Percentiles rank a stretch among this genome's conserved stretches.
These are phyloP conservation scores for Phytopythium cucurbitacearum DNA, from an alignment of 352 stramenopile genomes.

Conservation along the genomic window DNA sequence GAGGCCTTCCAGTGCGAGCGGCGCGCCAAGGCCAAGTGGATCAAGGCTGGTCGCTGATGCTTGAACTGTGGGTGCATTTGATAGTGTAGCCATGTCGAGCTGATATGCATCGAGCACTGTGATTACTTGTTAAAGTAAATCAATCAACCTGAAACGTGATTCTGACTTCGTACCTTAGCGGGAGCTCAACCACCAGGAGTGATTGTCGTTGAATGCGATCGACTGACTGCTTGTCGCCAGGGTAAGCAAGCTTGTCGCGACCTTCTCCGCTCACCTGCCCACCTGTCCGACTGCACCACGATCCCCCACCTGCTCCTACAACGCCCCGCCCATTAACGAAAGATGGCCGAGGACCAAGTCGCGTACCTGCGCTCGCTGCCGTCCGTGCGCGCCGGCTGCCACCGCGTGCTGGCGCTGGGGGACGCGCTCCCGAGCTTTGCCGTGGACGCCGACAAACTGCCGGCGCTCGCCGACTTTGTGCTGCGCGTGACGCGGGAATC, in stretches of 20 bases:
- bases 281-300: background rate
- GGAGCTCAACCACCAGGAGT: background rate
- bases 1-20: slow-evolving; percentile 4
- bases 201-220: slow-evolving; percentile 5
- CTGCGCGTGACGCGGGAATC: slow-evolving; percentile 50
- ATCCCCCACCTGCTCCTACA: background rate
- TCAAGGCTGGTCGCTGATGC: background rate
- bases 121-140: too few species aligned
- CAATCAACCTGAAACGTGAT: too few species aligned
- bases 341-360: slow-evolving; percentile 25
- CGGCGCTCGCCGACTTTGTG: slow-evolving; percentile 64
- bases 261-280: background rate
- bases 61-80: too few species aligned
- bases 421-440: slow-evolving; percentile 61
- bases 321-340: background rate
- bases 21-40: slow-evolving; percentile 6
- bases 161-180: background rate
- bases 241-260: slow-evolving; percentile 7
- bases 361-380: slow-evolving; percentile 64
- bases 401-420: slow-evolving; percentile 54
- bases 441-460: slow-evolving; percentile 50
- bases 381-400: slow-evolving; percentile 66
- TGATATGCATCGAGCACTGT: too few species aligned
- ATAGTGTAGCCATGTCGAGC: too few species aligned
- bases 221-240: background rate